Percentiles rank a stretch among this genome's conserved stretches.
These are phyloP conservation scores for Chrysosporium queenslandicum DNA, from an alignment of 2,329 filamentous ascomycete species.

Conservation along the genomic window DNA sequence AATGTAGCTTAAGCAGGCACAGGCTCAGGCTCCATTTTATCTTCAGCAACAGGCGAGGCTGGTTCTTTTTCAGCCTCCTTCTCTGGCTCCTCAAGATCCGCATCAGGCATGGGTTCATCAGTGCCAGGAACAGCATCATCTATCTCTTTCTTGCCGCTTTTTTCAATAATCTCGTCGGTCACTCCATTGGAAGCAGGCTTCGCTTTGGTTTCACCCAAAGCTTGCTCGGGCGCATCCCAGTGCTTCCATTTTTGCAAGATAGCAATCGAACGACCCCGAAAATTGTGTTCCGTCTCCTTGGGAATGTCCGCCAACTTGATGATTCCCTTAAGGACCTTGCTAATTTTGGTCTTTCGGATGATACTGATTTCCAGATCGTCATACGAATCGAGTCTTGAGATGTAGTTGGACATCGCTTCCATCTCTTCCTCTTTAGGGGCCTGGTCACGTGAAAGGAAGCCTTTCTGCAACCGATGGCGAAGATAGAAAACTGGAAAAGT, in stretches of 20 bases:
- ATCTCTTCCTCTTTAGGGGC: slow-evolving; percentile 67
- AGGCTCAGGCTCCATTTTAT: slow-evolving; percentile 4
- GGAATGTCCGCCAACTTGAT: slow-evolving; percentile 79
- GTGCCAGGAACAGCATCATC: slow-evolving; percentile 20
- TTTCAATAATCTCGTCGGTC: slow-evolving; percentile 24
- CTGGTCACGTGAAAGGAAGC: slow-evolving; percentile 74
- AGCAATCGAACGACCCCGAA: slow-evolving; percentile 71
- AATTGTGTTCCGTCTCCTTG: slow-evolving; percentile 76
- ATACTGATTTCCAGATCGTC: slow-evolving; percentile 77
- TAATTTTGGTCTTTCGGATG: slow-evolving; percentile 88
- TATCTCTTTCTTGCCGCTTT: slow-evolving; percentile 20
- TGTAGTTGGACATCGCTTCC: slow-evolving; percentile 36
- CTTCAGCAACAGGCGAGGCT: background rate
- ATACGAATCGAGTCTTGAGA: slow-evolving; percentile 67
- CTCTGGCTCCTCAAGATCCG: slow-evolving; percentile 9
- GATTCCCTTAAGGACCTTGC: slow-evolving; percentile 94
- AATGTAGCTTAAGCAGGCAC: background rate
- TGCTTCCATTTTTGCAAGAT: slow-evolving; percentile 86
- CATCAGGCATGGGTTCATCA: slow-evolving; percentile 17
- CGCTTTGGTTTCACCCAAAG: slow-evolving; percentile 17
- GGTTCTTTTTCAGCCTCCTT: slow-evolving; percentile 7
- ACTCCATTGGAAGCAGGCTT: slow-evolving; percentile 34
- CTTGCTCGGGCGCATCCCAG: slow-evolving; percentile 50
- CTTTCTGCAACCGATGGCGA: slow-evolving; percentile 88
- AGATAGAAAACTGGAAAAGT: slow-evolving; percentile 68